These are phyloP conservation scores for Nannizziopsis arthrosporioides DNA, from an alignment of 2,329 filamentous ascomycete genomes.

Conservation along the genomic window DNA sequence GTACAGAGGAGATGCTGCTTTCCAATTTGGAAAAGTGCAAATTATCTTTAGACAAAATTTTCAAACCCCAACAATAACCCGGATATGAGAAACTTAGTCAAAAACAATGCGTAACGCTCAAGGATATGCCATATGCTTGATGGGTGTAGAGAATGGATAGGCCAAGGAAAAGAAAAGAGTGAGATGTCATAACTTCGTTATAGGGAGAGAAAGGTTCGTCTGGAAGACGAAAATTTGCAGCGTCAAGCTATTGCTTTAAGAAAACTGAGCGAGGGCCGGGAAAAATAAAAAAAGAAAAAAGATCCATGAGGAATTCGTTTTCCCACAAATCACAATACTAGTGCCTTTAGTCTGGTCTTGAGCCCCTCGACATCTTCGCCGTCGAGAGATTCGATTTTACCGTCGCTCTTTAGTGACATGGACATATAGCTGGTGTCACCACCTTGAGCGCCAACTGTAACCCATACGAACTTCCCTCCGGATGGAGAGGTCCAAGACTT, in stretches of 20 bases:
- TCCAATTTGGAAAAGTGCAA: too few species aligned
- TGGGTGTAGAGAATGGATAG: not conserved
- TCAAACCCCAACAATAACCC: too few species aligned
- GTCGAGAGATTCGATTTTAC: conserved; percentile 13
- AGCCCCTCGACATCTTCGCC: conserved; percentile 12
- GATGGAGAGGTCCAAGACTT: conserved; percentile 30
- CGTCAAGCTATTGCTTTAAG: not conserved
- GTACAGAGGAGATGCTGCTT: too few species aligned
- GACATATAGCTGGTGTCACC: conserved; percentile 37
- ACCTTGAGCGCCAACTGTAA: conserved; percentile 38
- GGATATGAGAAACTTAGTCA: too few species aligned
- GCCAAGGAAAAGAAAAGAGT: conserved; percentile 7
- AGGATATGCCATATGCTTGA: conserved; percentile 1
- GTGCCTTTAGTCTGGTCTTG: conserved; percentile 11
- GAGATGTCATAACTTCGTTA: conserved; percentile 14
- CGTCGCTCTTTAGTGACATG: conserved; percentile 22
- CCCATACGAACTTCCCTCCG: conserved; percentile 42
- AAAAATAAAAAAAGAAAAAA: not conserved
- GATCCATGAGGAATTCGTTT: not conserved
- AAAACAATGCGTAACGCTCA: not conserved
- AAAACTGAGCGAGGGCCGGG: not conserved
- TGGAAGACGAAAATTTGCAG: not conserved
- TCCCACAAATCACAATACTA: conserved; percentile 8
- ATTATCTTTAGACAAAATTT: too few species aligned
- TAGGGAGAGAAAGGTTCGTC: conserved; percentile 2